Conservation (phyloP, 495 filamentous ascomycete genomes). For the Penicillium angulare region DNA sequence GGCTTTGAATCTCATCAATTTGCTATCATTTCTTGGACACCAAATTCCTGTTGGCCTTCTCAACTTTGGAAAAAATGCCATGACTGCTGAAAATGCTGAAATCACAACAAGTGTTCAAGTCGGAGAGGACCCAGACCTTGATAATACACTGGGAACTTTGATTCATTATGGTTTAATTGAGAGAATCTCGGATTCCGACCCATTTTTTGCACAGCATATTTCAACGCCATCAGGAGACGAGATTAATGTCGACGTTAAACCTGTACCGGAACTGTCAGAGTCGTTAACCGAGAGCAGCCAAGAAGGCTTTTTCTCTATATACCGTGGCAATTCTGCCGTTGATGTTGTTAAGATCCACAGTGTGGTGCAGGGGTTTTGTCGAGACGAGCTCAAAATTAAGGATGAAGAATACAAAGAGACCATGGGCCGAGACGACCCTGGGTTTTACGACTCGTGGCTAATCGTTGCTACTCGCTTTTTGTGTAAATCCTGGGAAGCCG, state of each 20-base stretch:
- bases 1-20: constrained; percentile 68
- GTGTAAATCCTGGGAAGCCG: constrained; percentile 61
- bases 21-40: constrained; percentile 73
- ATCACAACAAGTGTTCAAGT: constrained; percentile 41
- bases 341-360: constrained; percentile 75
- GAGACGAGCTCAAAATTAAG: constrained; percentile 60
- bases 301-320: constrained; percentile 38
- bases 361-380: constrained; percentile 77
- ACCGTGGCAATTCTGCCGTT: constrained; percentile 48
- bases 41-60: constrained; percentile 77
- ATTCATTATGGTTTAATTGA: constrained; percentile 73
- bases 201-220: constrained; percentile 41
- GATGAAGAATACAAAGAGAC: constrained; percentile 46
- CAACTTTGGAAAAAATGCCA: constrained; percentile 56
- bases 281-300: constrained; percentile 50
- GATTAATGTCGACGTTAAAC: constrained; percentile 17
- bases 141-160: constrained; percentile 64
- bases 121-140: constrained; percentile 60
- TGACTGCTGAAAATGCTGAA: constrained; percentile 52
- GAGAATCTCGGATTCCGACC: constrained; percentile 40
- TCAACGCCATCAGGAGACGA: constrained; percentile 23
- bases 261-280: constrained; percentile 31
- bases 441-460: constrained; percentile 58
- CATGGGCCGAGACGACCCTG: constrained; percentile 17
- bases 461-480: constrained; percentile 59